Base-by-base conservation (phyloP, 208 protist species). In the Wallacemonas rigidus region DNA sequence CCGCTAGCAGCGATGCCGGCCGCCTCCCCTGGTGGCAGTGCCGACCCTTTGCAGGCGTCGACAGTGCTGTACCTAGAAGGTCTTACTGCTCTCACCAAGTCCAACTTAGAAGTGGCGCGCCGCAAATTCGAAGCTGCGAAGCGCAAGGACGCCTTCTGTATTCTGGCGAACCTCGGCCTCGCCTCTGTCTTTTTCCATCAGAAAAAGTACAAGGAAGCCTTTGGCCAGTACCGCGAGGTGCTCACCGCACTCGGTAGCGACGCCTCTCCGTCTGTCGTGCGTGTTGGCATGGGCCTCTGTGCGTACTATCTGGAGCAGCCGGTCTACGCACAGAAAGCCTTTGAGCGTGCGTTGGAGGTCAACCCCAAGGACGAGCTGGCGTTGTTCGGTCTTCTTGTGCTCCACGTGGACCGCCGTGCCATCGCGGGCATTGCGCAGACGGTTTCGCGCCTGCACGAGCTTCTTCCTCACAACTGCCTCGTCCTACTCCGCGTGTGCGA, bases 201-300 rank as follows among this genome's bases (percentile, higher is more conserved):
- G 60, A 76, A 68, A 17, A 61, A 81, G 8, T 96, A 93, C 80
- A 85, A 91, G 72, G 77, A 84, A 68, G 83, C 84, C 70, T 96
- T 94, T 74, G 60, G 65, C 8, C 77, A 90, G 64, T 96, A 93
- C 69, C 82, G 88, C 68, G 76, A 80, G 41, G 88, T 88, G 53
- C 69, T 96, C 57, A 81, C 79, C 50, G 67, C 75, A 57, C 70
- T 96, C 48, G 92, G 92, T 3, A 90, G 81, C 48, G 68, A 71
- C 11, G 72, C 57, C 51, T 76, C 81, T 7, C 92, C 92, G 53
- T 70, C 85, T 12, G 75, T 96, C 72, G 88, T 91, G 43, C 87
- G 92, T 2, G 86, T 96, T 1, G 92, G 92, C 47, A 91, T 96
- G 86, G 89, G 79, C 3, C 76, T 96, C 45, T 96, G 92, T 72